Evolutionary conservation across 805 yeast genomes (phyloP), one percentile per base, ranked within the genome.

Genomic region (Torulaspora gathmanii): DNA sequence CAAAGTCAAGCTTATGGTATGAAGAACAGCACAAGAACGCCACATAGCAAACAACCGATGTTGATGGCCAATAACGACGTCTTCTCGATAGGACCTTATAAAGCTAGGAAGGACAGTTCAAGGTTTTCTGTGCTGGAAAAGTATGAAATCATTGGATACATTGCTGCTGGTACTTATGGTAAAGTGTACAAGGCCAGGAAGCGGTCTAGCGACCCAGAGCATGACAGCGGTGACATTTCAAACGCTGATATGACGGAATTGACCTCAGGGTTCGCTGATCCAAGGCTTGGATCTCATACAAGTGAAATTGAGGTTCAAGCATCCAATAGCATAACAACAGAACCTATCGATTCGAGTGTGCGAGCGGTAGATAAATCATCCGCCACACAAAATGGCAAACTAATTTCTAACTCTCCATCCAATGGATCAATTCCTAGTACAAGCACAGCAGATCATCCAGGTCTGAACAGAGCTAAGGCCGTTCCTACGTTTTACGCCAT

Each of bases 151-250:
- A 68, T 89, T 13, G 99, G 99, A 0, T 93, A 93, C 65, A 93
- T 93, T 47, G 99, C 99, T 1, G 96, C 99, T 0, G 99, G 99
- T 31, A 93, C 99, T 0, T 93, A 93, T 65, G 99, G 99, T 46
- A 89, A 87, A 62, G 99, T 93, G 16, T 93, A 89, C 70, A 91
- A 93, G 62, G 98, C 97, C 6, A 77, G 77, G 50, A 73, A 81
- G 7, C 50, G 52, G 26, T 25, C 45, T 23, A 37, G 35, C 23
- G 13, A 37, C 19, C 37, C 25, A 35, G 49, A 45, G 23, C 29
- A 12, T 6, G 29, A 27, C 9, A 39, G 25, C 20, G 46, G 39
- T 40, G 36, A 37, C 15, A 12, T 23, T 28, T 31, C 34, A 17
- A 35, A 33, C 11, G 44, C 29, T 15, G 47, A 45, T 13, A 19